These are phyloP conservation scores for Penicillium brasilianum DNA, from an alignment of 2,329 filamentous ascomycete genomes.

Conservation along the genomic window DNA sequence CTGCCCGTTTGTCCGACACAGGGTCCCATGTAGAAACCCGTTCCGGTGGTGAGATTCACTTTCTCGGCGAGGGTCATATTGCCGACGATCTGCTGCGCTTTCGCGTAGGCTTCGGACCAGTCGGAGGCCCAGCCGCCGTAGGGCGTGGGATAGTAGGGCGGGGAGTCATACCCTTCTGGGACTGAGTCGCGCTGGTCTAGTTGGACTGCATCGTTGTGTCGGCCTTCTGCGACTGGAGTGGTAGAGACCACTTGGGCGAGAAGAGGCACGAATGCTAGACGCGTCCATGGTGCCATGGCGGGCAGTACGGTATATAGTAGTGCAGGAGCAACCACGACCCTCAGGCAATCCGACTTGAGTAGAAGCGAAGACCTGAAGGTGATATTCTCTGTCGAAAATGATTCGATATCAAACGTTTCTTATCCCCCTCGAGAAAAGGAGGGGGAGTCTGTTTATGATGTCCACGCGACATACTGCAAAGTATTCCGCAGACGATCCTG, in stretches of 20 bases:
- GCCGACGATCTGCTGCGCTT: constrained; percentile 70
- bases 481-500: constrained; percentile 13
- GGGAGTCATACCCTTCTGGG: constrained; percentile 35
- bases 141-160: constrained; percentile 74
- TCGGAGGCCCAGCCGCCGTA: constrained; percentile 71
- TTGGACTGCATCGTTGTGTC: constrained; percentile 5
- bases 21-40: constrained; percentile 72
- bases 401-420: neutral
- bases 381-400: neutral
- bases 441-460: neutral
- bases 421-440: constrained; percentile 3
- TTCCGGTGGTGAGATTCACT: constrained; percentile 75
- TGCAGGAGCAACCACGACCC: neutral
- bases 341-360: constrained; percentile 4
- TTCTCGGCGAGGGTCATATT: constrained; percentile 82
- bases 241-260: constrained; percentile 17
- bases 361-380: neutral
- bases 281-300: constrained; percentile 29
- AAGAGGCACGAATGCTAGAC: constrained; percentile 24
- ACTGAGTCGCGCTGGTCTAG: constrained; percentile 27
- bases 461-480: constrained; percentile 19
- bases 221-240: constrained; percentile 19
- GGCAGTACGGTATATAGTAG: constrained; percentile 6
- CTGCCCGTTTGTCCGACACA: constrained; percentile 81
- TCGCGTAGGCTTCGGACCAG: constrained; percentile 73